Percentiles rank a stretch among this genome's conserved stretches.
These are phyloP conservation scores for Kodamaea sp. DNA, from an alignment of 1,139 yeast genomes.

Conservation along the genomic window DNA sequence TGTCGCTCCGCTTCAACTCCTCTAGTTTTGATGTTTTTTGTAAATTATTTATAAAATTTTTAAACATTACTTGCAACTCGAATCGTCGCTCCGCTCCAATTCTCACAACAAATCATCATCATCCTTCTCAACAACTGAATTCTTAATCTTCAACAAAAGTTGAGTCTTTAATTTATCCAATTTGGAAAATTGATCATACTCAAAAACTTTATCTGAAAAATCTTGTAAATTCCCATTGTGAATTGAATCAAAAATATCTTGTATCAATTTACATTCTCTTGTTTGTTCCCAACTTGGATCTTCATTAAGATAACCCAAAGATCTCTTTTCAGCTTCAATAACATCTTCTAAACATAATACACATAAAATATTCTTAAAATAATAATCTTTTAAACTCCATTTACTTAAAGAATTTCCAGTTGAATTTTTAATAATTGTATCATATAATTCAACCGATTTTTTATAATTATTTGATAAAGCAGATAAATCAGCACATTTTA, in stretches of 20 bases:
- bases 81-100: no score
- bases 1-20: no score
- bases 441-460: slow-evolving; percentile 73
- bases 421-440: slow-evolving; percentile 71
- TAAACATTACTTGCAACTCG: no score
- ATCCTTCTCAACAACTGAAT: slow-evolving; percentile 66
- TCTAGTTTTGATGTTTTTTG: no score
- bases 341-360: slow-evolving; percentile 78
- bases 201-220: slow-evolving; percentile 72
- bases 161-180: slow-evolving; percentile 93
- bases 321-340: slow-evolving; percentile 77
- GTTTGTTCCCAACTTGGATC: slow-evolving; percentile 79
- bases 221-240: slow-evolving; percentile 77
- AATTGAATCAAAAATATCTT: slow-evolving; percentile 66
- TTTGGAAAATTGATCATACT: slow-evolving; percentile 83
- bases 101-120: slow-evolving; percentile 47
- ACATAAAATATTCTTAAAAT: slow-evolving; percentile 78
- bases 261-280: slow-evolving; percentile 67
- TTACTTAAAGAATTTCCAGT: slow-evolving; percentile 72
- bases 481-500: slow-evolving; percentile 86
- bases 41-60: no score
- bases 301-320: slow-evolving; percentile 61
- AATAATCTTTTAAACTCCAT: slow-evolving; percentile 93
- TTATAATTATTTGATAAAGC: slow-evolving; percentile 72
- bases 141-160: slow-evolving; percentile 77